phyloP scores from a whole-genome alignment of 1,284 basidiomycete genomes.

The Binderoboletus segoi region DNA sequence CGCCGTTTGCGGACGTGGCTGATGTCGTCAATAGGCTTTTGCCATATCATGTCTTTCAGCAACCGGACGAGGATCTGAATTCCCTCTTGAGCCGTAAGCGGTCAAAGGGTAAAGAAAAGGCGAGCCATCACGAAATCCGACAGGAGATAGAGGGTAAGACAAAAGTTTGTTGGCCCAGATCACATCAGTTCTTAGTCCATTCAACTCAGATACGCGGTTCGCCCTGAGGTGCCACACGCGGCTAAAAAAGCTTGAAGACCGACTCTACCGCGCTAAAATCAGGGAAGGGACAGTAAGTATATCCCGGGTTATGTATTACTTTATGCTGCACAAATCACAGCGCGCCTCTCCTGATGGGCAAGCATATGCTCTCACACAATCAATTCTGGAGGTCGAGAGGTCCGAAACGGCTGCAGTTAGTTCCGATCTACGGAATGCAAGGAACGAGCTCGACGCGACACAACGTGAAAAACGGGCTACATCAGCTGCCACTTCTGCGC shows the following conservation, averaged over 20 bases:
- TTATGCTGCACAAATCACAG: conserved; percentile 40
- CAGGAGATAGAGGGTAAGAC: conserved; percentile 57
- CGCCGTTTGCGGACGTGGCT: conserved; percentile 59
- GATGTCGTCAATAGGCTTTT: conserved; percentile 69
- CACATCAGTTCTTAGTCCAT: not conserved
- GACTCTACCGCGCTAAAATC: conserved; percentile 56
- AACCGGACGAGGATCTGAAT: conserved; percentile 64
- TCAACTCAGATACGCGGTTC: conserved; percentile 58
- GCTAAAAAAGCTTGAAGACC: conserved; percentile 52
- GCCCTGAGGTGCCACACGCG: conserved; percentile 67
- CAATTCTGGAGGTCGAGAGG: conserved; percentile 64
- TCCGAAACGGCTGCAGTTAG: conserved; percentile 56
- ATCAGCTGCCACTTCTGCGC: conserved; percentile 23
- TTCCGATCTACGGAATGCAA: conserved; percentile 60
- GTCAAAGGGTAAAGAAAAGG: conserved; percentile 63
- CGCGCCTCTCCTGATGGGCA: conserved; percentile 60
- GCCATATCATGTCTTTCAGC: conserved; percentile 77
- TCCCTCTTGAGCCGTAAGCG: conserved; percentile 32
- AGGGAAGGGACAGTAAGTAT: conserved; percentile 57
- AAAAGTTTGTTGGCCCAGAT: not conserved
- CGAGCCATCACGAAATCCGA: conserved; percentile 43
- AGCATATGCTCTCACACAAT: conserved; percentile 61
- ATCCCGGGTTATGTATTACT: conserved; percentile 1
- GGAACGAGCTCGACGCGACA: conserved; percentile 64
- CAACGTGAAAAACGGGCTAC: conserved; percentile 63